Evolutionary conservation across 106 monocot species (phyloP).

Genomic region (Dactylorhiza incarnata): DNA sequence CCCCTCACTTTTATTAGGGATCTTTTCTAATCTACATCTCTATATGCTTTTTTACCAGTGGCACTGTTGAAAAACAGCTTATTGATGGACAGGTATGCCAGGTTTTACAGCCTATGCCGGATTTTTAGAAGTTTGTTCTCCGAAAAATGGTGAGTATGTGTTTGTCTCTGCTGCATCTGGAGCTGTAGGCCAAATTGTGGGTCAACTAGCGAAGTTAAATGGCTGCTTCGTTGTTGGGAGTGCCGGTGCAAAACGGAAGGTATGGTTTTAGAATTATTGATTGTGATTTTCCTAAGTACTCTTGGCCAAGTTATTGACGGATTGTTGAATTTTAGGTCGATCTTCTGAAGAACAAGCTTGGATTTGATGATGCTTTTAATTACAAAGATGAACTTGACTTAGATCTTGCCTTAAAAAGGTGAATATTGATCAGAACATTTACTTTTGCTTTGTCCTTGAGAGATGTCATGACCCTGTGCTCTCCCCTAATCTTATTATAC

Average conservation of each 20-base stretch:
- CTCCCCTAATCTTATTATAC: background rate
- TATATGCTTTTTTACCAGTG: background rate
- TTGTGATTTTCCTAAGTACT: background rate
- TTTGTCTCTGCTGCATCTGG: slow-evolving; percentile 87
- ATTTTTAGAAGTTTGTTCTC: slow-evolving; percentile 66
- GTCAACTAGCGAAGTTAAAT: slow-evolving; percentile 69
- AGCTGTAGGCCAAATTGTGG: slow-evolving; percentile 81
- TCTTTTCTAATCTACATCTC: background rate
- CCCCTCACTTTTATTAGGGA: background rate
- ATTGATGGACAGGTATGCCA: slow-evolving; percentile 50
- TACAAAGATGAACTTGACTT: slow-evolving; percentile 77
- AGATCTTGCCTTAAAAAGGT: slow-evolving; percentile 53
- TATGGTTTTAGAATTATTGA: slow-evolving; percentile 6
- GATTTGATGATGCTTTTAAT: slow-evolving; percentile 88
- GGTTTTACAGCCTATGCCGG: slow-evolving; percentile 83
- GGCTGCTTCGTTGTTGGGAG: slow-evolving; percentile 85
- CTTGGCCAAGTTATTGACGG: background rate
- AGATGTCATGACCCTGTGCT: background rate
- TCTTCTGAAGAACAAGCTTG: slow-evolving; percentile 60
- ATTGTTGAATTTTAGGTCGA: slow-evolving; percentile 41
- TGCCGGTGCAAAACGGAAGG: slow-evolving; percentile 65
- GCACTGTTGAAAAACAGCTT: background rate
- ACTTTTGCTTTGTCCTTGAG: background rate
- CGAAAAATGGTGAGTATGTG: slow-evolving; percentile 59
- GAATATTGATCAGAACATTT: background rate